Evolutionary conservation across 345 rosid species (phyloP).

Genomic region (Hibiscus syriacus): DNA sequence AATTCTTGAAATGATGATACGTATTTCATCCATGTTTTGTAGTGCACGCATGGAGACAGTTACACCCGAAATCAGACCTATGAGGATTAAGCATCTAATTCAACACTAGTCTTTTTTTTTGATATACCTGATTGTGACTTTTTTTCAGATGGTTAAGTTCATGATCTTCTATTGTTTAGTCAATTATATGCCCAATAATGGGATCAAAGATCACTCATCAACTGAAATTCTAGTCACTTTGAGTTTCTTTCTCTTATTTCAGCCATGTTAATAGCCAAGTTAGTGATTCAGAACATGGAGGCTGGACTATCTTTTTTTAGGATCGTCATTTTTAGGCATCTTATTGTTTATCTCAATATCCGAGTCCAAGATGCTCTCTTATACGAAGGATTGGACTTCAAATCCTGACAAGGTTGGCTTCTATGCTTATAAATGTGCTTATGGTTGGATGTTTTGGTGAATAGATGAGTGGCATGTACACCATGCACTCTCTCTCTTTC

Average conservation of each 20-base stretch:
- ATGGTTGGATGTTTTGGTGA: neutral
- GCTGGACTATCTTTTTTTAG: neutral
- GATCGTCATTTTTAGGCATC: neutral
- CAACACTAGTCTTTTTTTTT: neutral
- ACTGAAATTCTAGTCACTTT: neutral
- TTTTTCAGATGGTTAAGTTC: neutral
- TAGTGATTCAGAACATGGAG: neutral
- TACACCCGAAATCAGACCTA: neutral
- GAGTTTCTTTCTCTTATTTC: neutral
- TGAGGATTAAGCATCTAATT: too few relatives aligned
- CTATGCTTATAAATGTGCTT: neutral
- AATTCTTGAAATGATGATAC: neutral
- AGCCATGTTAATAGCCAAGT: neutral
- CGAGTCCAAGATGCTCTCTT: too few relatives aligned
- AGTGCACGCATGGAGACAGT: neutral
- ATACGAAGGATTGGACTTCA: too few relatives aligned
- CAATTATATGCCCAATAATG: neutral
- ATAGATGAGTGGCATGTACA: neutral
- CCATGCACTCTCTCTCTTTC: neutral
- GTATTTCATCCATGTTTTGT: too few relatives aligned
- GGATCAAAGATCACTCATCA: too few relatives aligned
- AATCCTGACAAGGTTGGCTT: constrained; percentile 67
- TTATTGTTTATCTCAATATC: neutral
- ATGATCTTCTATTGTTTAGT: too few relatives aligned
- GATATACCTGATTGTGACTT: neutral